Evolutionary conservation across 495 filamentous ascomycete species (phyloP), one percentile per base, ranked within the genome.

Genomic region (Aspergillus heteromorphus): DNA sequence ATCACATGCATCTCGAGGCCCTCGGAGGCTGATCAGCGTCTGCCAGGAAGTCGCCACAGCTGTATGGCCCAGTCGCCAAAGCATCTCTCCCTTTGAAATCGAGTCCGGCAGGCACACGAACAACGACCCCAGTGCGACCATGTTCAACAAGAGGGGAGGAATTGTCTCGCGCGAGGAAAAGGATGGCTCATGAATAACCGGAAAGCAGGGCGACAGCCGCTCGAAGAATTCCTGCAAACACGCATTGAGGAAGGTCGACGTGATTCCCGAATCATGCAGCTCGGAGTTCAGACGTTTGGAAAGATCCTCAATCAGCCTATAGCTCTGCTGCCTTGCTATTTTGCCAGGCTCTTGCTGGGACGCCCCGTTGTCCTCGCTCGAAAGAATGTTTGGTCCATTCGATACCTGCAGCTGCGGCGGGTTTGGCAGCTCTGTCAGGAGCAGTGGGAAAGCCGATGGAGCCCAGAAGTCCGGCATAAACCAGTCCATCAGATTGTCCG

Each of bases 31-130:
- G 20, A 59, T 57, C 34, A 63, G 40, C 0, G 53, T 55, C n/a
- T 56, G 56, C 60, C 60, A 63, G 16, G 53, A 56, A 2, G 56
- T 59, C 10, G 60, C 56, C 14, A 59, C 60, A 17, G 60, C 54
- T 2, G 57, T 58, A 18, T 60, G 61, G 5, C 54, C 57, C 9
- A 63, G 48, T 16, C 57, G 51, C 61, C 57, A 60, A 25, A 63
- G 50, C 40, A 61, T 51, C 38, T 58, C 55, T 9, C 55, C 59
- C 21, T 58, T 62, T n/a, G 45, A 42, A 2, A 40, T 20, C 10
- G 51, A 36, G 11, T 50, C 49, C 5, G 50, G 47, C 9, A 58
- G 41, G 25, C 48, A 62, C 23, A 58, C 55, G 19, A 62, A 62
- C 6, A 62, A 40, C 14, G 60, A 62, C 0, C 60, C 55, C 31